Percentiles rank a stretch among this genome's conserved stretches.
These are phyloP conservation scores for Beta vulgaris DNA, from an alignment of 148 eudicot genomes.

Conservation along the genomic window DNA sequence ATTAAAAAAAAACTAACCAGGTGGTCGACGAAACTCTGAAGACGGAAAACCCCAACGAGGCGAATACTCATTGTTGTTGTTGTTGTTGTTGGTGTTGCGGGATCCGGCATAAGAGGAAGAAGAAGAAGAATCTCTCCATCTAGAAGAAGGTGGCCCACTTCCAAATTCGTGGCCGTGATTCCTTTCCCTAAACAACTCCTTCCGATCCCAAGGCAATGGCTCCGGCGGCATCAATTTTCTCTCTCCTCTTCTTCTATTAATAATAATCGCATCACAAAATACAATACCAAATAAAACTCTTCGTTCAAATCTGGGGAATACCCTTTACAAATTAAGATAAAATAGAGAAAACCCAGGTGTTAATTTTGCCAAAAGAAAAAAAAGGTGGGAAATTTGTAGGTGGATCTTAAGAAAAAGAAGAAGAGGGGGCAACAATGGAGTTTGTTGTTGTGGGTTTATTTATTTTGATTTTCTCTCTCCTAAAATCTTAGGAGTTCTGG, in stretches of 20 bases:
- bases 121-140: constrained; percentile 50
- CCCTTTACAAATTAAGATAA: background rate
- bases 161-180: constrained; percentile 36
- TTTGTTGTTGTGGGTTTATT: too few relatives aligned
- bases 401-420: background rate
- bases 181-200: constrained; percentile 56
- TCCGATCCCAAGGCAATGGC: constrained; percentile 81
- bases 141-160: constrained; percentile 15
- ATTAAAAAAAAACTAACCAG: constrained; percentile 44
- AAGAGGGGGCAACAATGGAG: background rate
- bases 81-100: constrained; percentile 21
- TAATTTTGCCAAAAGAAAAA: background rate
- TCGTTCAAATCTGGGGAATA: background rate
- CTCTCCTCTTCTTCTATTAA: constrained; percentile 21
- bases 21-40: constrained; percentile 42
- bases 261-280: constrained; percentile 31
- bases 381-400: background rate
- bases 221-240: constrained; percentile 83
- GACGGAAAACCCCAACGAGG: constrained; percentile 44
- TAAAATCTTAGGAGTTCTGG: background rate
- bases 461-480: background rate
- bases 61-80: constrained; percentile 21
- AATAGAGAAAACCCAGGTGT: background rate
- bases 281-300: background rate
- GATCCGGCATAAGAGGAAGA: constrained; percentile 36